Percentiles rank a stretch among this genome's conserved stretches.
phyloP scores from a whole-genome alignment of 164 flowering plant species.

The Umbellularia californica region DNA sequence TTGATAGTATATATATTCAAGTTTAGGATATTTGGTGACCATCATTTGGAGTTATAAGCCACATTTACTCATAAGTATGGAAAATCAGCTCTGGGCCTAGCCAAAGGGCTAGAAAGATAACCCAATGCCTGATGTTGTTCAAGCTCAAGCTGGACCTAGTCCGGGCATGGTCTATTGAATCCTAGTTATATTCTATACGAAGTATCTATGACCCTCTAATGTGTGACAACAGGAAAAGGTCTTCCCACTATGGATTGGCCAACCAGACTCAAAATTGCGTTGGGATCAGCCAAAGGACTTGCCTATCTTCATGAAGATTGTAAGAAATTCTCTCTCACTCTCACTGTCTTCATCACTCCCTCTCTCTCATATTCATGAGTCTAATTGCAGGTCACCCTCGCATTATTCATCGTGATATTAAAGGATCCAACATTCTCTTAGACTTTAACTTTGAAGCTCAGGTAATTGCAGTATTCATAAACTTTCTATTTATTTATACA shows the following conservation, averaged over 20 bases:
- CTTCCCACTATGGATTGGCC: constrained; percentile 56
- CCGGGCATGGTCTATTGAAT: too few relatives aligned
- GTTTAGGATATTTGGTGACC: too few relatives aligned
- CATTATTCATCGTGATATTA: constrained; percentile 93
- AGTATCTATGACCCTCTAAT: not conserved
- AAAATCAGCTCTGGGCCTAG: too few relatives aligned
- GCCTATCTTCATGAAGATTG: constrained; percentile 54
- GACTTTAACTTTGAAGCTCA: constrained; percentile 87
- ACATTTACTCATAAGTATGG: too few relatives aligned
- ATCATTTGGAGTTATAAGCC: too few relatives aligned
- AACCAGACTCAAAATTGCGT: constrained; percentile 56
- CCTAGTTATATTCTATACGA: too few relatives aligned
- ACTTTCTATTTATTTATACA: not conserved
- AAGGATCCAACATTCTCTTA: constrained; percentile 79
- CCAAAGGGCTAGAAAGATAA: too few relatives aligned
- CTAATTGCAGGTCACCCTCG: constrained; percentile 74
- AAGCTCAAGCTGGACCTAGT: too few relatives aligned
- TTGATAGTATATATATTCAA: too few relatives aligned
- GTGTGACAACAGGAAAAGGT: constrained; percentile 31
- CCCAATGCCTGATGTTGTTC: too few relatives aligned
- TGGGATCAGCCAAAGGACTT: constrained; percentile 83
- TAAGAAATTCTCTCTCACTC: constrained; percentile 36
- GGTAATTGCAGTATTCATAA: constrained; percentile 28
- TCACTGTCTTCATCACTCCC: constrained; percentile 28
- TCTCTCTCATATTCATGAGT: not conserved